Evolutionary conservation across 2,329 filamentous ascomycete genomes (phyloP), one percentile per base, ranked within the genome.

Genomic region (Fusarium napiforme): DNA sequence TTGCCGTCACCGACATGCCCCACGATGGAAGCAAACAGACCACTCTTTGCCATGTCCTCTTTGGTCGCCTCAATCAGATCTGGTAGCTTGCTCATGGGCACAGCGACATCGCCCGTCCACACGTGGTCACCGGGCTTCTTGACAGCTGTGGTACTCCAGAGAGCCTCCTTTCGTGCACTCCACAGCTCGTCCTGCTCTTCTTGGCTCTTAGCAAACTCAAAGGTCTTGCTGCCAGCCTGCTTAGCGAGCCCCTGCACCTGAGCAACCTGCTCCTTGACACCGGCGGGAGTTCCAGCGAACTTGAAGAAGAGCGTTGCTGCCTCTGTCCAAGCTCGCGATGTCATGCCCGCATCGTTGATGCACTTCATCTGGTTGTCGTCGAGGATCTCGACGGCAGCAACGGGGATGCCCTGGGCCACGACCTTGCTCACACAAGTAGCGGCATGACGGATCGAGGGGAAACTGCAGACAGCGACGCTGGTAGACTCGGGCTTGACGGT

Each of bases 351-450:
- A 34, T 88, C 85, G 83, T 92, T 91, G 83, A 92, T 90, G 79
- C 87, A 88, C 76, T 84, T 85, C 89, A 98, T 98, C 84, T 97
- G 95, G 64, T 95, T 92, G 79, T 97, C 95, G 83, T 98, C 95
- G 34, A 98, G 86, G 65, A 98, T 93, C 84, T 98, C 95, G 47
- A 98, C 91, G n/a, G 95, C 95, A 2, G 95, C 95, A 46, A 98
- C 91, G 36, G 93, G 93, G 16, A 97, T 89, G 32, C 94, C 95
- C 60, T 92, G 89, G 49, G 90, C 90, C 9, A 98, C 95, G 16
- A 97, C 94, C 61, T 88, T 88, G 74, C 92, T 90, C 5, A 96
- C 95, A 80, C 94, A 97, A 78, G 92, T 88, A 21, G 93, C 94
- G 4, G 94, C 94, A 72, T 89, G 85, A 50, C 92, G 90, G 72